phyloP scores from a whole-genome alignment of 1,284 basidiomycete species.

The Fomitopsis betulina region DNA sequence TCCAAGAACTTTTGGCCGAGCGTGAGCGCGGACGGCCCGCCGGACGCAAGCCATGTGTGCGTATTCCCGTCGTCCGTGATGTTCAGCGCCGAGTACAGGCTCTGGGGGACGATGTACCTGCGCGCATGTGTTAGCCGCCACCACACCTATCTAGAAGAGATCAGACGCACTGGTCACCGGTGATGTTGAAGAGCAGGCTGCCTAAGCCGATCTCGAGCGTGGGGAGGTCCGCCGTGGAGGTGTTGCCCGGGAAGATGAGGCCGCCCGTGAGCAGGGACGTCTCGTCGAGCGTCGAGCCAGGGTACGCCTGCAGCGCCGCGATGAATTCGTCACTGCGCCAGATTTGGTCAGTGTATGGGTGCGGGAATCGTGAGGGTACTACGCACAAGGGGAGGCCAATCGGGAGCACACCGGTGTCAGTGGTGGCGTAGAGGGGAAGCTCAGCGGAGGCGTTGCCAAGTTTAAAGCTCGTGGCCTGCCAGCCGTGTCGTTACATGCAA shows the following conservation, averaged over 20 bases:
- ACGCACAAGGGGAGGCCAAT: background rate
- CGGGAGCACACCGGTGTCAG: background rate
- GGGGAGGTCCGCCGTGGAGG: conserved; percentile 3
- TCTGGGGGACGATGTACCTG: conserved; percentile 9
- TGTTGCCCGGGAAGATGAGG: conserved; percentile 10
- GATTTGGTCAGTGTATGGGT: background rate
- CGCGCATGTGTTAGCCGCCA: background rate
- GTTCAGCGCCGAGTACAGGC: conserved; percentile 10
- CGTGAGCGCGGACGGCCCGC: conserved; percentile 1
- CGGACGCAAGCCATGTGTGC: conserved; percentile 8
- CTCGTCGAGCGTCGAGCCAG: background rate
- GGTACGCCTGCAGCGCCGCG: background rate
- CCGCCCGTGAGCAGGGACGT: background rate
- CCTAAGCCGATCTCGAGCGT: conserved; percentile 5
- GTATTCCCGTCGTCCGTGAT: conserved; percentile 9
- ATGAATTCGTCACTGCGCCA: background rate
- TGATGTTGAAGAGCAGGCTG: conserved; percentile 6
- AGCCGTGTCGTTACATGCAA: background rate
- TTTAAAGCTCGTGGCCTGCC: conserved; percentile 3
- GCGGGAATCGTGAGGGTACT: background rate
- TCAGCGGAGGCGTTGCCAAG: background rate
- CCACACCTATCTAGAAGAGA: background rate
- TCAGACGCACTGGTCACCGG: conserved; percentile 2
- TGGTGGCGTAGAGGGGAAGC: background rate
- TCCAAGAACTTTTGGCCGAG: conserved; percentile 12